Evolutionary conservation across 202 grass and related monocot species (phyloP).

Genomic region (Zoysia matrella): DNA sequence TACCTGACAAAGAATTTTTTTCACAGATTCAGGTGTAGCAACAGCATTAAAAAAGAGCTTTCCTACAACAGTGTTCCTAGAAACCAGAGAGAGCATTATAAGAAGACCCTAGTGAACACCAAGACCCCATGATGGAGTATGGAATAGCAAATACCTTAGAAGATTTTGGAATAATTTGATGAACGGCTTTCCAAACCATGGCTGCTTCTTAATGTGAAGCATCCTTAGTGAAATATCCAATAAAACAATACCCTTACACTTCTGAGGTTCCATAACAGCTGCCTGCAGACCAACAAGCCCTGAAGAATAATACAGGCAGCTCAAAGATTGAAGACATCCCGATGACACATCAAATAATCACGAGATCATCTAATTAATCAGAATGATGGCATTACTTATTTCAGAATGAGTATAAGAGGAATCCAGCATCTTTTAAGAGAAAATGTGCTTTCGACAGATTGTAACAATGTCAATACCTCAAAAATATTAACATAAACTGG

Average conservation of each 20-base stretch:
- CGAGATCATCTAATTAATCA: too few relatives aligned
- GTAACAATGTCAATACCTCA: slow-evolving; percentile 6
- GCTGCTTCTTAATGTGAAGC: slow-evolving; percentile 97
- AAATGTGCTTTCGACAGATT: slow-evolving; percentile 18
- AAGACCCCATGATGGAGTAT: slow-evolving; percentile 9
- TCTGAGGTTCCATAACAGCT: slow-evolving; percentile 71
- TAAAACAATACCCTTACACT: slow-evolving; percentile 80
- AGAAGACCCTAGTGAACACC: background rate
- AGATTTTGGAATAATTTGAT: slow-evolving; percentile 91
- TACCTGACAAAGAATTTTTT: slow-evolving; percentile 95
- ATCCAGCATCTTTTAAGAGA: too few relatives aligned
- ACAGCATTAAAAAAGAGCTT: slow-evolving; percentile 91
- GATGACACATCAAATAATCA: slow-evolving; percentile 17
- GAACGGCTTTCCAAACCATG: slow-evolving; percentile 94
- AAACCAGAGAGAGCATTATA: slow-evolving; percentile 44
- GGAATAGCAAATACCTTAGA: slow-evolving; percentile 59
- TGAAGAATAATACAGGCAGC: slow-evolving; percentile 40
- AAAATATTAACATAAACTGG: background rate
- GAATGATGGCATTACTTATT: too few relatives aligned
- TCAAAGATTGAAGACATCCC: background rate
- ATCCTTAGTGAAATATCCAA: slow-evolving; percentile 94
- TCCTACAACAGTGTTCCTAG: slow-evolving; percentile 82
- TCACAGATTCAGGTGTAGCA: slow-evolving; percentile 88
- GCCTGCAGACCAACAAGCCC: slow-evolving; percentile 91
- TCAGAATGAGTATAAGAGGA: too few relatives aligned